These are phyloP conservation scores for Colletotrichum brevisporum DNA, from an alignment of 2,329 filamentous ascomycete genomes.

Conservation along the genomic window DNA sequence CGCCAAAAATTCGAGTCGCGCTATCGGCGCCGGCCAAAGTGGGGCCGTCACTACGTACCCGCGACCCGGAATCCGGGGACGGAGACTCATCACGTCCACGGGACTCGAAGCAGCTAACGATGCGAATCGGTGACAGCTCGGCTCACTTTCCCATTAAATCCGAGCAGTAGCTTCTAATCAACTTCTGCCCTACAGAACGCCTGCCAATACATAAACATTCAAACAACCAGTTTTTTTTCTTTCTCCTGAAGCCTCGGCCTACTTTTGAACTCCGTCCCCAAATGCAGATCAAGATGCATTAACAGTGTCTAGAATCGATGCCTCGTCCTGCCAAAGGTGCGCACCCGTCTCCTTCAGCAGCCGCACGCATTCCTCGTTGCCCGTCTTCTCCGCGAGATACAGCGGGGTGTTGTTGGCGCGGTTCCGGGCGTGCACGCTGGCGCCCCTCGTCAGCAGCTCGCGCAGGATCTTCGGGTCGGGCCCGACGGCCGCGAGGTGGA, in stretches of 20 bases:
- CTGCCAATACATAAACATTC: slow-evolving; percentile 11
- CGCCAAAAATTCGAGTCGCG: slow-evolving; percentile 22
- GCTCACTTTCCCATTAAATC: slow-evolving; percentile 1
- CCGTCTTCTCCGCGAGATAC: slow-evolving; percentile 72
- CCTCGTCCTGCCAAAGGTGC: slow-evolving; percentile 66
- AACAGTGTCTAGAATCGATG: slow-evolving; percentile 35
- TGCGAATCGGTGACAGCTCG: no score
- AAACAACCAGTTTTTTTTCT: slow-evolving; percentile 4
- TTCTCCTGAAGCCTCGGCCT: neutral
- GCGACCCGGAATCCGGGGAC: neutral
- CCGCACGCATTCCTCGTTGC: slow-evolving; percentile 66
- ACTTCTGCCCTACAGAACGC: slow-evolving; percentile 14
- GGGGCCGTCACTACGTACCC: slow-evolving; percentile 15
- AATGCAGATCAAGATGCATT: slow-evolving; percentile 33
- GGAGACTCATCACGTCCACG: no score
- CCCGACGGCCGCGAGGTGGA: slow-evolving; percentile 71
- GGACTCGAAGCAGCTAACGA: no score
- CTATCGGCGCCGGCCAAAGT: slow-evolving; percentile 22
- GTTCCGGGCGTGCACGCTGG: slow-evolving; percentile 78
- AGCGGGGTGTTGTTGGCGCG: slow-evolving; percentile 76
- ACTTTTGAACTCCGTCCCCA: slow-evolving; percentile 34
- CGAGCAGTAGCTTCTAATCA: slow-evolving; percentile 9
- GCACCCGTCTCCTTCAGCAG: slow-evolving; percentile 72
- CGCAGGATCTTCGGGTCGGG: slow-evolving; percentile 69
- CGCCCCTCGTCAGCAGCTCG: slow-evolving; percentile 72